Evolutionary conservation across 2,329 filamentous ascomycete species (phyloP), one percentile per base, ranked within the genome.

Genomic region (Exophiala calicioides): DNA sequence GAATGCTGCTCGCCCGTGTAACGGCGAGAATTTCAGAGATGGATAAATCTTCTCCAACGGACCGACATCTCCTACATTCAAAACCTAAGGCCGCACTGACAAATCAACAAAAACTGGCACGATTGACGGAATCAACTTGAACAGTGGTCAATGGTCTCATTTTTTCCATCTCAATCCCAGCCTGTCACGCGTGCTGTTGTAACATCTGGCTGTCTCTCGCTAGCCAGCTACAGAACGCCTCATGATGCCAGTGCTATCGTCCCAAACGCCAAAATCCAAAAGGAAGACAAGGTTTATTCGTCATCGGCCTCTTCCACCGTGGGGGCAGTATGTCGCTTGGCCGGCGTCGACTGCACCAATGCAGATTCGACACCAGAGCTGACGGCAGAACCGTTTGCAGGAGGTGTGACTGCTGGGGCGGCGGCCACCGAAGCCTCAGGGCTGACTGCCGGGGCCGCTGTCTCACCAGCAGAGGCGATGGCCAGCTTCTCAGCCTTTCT

Each of bases 1-100:
- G 71, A 42, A 71, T 72, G 60, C 60, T 75, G 35, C 61, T 72
- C 38, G 71, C 71, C 20, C 64, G 71, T 30, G 70, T 72, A 19
- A 65, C 64, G 16, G 67, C 62, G 20, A 62, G 66, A 35, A 56
- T 73, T 40, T 56, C 57, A 44, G 64, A 67, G 24, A 59, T 44
- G 49, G 40, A 18, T 35, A 36, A 30, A 52, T 34, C 43, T 20
- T 27, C 21, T 19, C 16, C 19, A 13, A 24, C 34, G 20, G 34
- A 37, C 3, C 8, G 8, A 32, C 38, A 27, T 26, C 20, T 15
- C n/a, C n/a, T n/a, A n/a, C n/a, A n/a, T 44, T 26, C 37, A 13
- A 58, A 63, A 16, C 24, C 15, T 23, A 32, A 1, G 34, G n/a
- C 10, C n/a, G 24, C 32, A 12, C 36, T 38, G 38, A 51, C 38